Evolutionary conservation across 2,329 filamentous ascomycete genomes (phyloP).

Genomic region (Aspergillus pseudoglaucus): DNA sequence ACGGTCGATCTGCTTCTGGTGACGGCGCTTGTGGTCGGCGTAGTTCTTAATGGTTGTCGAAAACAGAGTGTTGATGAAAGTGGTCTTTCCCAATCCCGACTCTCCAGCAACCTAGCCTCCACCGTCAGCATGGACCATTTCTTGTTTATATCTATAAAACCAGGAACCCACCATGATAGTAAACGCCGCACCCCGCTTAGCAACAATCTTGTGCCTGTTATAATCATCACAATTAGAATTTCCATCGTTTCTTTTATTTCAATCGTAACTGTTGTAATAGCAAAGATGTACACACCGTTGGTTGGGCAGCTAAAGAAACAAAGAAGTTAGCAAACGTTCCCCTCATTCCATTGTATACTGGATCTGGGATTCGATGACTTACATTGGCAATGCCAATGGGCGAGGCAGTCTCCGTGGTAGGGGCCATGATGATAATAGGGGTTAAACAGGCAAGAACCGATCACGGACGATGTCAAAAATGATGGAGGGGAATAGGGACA

Average conservation of each 20-base stretch:
- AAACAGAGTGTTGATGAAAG: constrained; percentile 99
- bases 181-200: constrained; percentile 88
- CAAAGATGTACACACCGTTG: constrained; percentile 55
- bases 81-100: constrained; percentile 97
- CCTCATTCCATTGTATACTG: background rate
- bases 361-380: constrained; percentile 30
- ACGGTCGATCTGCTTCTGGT: constrained; percentile 99
- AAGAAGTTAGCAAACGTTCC: constrained; percentile 25
- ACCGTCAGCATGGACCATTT: constrained; percentile 19
- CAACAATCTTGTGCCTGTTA: constrained; percentile 62
- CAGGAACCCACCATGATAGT: constrained; percentile 81
- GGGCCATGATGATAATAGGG: constrained; percentile 44
- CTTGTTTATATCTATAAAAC: constrained; percentile 1
- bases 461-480: constrained; percentile 10
- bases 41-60: constrained; percentile 99
- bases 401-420: constrained; percentile 51
- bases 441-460: constrained; percentile 12
- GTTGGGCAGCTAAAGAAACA: constrained; percentile 53
- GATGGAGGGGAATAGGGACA: constrained; percentile 6
- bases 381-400: constrained; percentile 71
- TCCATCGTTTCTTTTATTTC: constrained; percentile 1
- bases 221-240: constrained; percentile 19
- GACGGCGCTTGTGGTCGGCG: constrained; percentile 97
- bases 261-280: constrained; percentile 2
- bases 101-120: constrained; percentile 79